Evolutionary conservation across 176 grass and related monocot genomes (phyloP), one percentile per base, ranked within the genome.

Genomic region (Ensete ventricosum): DNA sequence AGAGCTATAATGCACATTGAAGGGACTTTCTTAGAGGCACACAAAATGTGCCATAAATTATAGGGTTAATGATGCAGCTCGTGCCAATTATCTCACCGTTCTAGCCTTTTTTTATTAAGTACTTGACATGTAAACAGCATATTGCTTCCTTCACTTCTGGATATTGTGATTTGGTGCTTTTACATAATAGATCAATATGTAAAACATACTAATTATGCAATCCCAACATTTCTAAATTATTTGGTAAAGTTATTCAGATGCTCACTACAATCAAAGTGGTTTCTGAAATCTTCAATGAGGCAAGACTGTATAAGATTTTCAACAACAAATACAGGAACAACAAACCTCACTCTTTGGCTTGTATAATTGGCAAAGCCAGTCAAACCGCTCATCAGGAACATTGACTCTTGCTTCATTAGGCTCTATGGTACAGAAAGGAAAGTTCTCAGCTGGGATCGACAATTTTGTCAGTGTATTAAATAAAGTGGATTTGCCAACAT

Each of bases 401-500:
- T 87, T 82, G 52, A 93, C 85, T 26, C 95, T 86, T 19, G 95
- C 95, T 66, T 93, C 95, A 83, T 98, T 93, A 81, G 95, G 90
- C 29, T 98, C 88, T 69, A 98, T 98, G 76, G 95, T 98, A 78
- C 95, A 98, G 68, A 98, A 98, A 55, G 95, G 95, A 78, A 98
- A 98, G 54, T 98, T 98, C 82, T 98, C 95, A 7, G 95, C 95
- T 57, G 95, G 90, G 11, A 98, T 98, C 67, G 95, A 82, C 51
- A 98, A 76, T 79, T 98, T 98, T 8, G 95, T 98, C 53, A 98
- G 86, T 58, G 92, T 93, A 81, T 98, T 98, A 71, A 98, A 98
- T 25, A 98, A 81, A 58, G 95, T 98, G 80, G 95, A 98, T 83
- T 98, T 93, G 49, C 95, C 95, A 82, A 98, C 95, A 88, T 98